Evolutionary conservation across 805 yeast genomes (phyloP).

Genomic region (Nakazawaea wyomingensis): DNA sequence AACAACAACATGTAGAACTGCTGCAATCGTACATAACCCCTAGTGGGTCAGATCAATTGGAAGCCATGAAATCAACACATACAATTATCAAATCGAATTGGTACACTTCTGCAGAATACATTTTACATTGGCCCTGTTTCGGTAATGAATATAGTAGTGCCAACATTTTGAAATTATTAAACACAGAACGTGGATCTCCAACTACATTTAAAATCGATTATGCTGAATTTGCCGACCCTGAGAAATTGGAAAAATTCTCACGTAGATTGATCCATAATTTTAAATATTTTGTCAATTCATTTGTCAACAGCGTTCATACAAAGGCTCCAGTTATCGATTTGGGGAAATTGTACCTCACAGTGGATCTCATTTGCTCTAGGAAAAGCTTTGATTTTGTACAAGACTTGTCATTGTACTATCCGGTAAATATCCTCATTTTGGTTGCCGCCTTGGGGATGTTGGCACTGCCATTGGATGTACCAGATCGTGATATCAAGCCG

Average conservation of each 20-base stretch:
- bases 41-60: neutral
- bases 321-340: constrained; percentile 12
- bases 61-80: neutral
- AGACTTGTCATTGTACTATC: neutral
- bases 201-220: neutral
- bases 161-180: neutral
- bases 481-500: neutral
- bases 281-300: constrained; percentile 10
- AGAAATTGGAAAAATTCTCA: neutral
- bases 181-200: neutral
- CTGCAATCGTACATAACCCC: constrained; percentile 6
- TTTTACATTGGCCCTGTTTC: constrained; percentile 11
- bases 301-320: constrained; percentile 12
- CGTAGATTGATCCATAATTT: constrained; percentile 7
- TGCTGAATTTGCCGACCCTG: constrained; percentile 5
- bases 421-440: neutral
- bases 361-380: constrained; percentile 1
- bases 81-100: neutral
- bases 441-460: constrained; percentile 10
- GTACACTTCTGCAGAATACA: constrained; percentile 10
- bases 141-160: neutral
- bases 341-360: constrained; percentile 5
- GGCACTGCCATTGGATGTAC: constrained; percentile 4
- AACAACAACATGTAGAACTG: neutral
- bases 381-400: neutral